Percentiles rank a stretch among this genome's conserved stretches.
Evolutionary conservation across 768 basidiomycete genomes (phyloP).

Genomic region (Podaxis sp.): DNA sequence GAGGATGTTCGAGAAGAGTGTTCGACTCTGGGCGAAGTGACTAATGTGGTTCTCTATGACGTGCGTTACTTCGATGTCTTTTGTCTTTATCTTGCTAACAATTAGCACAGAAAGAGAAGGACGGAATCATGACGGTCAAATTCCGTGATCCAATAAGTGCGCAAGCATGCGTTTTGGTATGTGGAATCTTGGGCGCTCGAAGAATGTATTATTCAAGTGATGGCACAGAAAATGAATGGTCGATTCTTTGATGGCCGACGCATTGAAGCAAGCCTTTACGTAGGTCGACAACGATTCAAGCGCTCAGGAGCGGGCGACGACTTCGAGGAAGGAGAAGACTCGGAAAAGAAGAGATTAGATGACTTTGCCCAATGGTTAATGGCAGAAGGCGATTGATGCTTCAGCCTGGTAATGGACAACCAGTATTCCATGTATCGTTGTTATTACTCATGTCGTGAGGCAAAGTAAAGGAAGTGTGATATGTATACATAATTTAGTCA

Average conservation of each 20-base stretch:
- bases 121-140: conserved; percentile 95
- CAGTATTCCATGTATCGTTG: conserved; percentile 1
- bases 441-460: conserved; percentile 7
- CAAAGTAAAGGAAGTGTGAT: conserved; percentile 1
- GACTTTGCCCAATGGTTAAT: conserved; percentile 88
- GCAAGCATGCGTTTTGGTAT: conserved; percentile 84
- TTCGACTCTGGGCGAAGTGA: conserved; percentile 87
- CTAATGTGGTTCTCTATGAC: conserved; percentile 93
- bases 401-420: background rate
- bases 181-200: background rate
- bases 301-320: conserved; percentile 73
- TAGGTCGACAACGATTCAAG: conserved; percentile 79
- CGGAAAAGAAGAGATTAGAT: conserved; percentile 83
- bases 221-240: conserved; percentile 85
- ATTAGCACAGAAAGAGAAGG: conserved; percentile 72
- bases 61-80: conserved; percentile 46
- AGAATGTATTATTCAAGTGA: background rate
- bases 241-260: conserved; percentile 85
- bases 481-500: conserved; percentile 23
- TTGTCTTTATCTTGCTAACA: conserved; percentile 2
- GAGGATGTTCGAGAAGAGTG: conserved; percentile 97
- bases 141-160: conserved; percentile 93
- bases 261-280: conserved; percentile 79
- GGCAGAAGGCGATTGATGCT: conserved; percentile 65
- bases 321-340: conserved; percentile 63